Evolutionary conservation across 306 rosid species (phyloP).

Genomic region (Potentilla sterilis): DNA sequence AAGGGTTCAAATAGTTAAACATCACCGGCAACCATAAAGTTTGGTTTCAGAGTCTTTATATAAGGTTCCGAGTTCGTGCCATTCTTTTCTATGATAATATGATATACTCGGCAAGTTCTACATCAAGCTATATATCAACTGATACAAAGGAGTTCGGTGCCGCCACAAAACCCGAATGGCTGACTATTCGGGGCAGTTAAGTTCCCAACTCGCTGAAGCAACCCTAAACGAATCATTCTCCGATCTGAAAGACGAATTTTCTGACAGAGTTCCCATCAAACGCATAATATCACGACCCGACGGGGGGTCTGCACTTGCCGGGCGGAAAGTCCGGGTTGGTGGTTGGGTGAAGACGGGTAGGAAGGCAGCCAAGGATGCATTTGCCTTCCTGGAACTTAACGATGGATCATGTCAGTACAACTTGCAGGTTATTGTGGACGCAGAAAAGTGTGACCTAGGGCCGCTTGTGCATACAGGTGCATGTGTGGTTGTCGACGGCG

Average conservation of each 20-base stretch:
- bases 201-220: slow-evolving; percentile 48
- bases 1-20: no score
- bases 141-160: no score
- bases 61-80: no score
- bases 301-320: slow-evolving; percentile 75
- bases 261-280: slow-evolving; percentile 71
- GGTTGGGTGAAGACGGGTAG: slow-evolving; percentile 98
- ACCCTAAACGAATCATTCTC: slow-evolving; percentile 25
- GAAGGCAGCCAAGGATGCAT: slow-evolving; percentile 90
- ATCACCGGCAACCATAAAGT: no score
- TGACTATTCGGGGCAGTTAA: slow-evolving; percentile 37
- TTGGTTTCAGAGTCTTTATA: no score
- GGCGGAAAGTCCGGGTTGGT: slow-evolving; percentile 55
- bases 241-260: slow-evolving; percentile 50
- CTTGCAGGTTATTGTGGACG: slow-evolving; percentile 78
- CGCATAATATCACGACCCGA: slow-evolving; percentile 62
- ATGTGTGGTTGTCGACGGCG: slow-evolving; percentile 69
- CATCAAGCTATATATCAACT: no score
- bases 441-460: slow-evolving; percentile 64
- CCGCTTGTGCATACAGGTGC: slow-evolving; percentile 85
- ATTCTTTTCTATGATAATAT: no score
- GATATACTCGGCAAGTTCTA: no score
- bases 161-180: slow-evolving; percentile 29
- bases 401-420: slow-evolving; percentile 83
- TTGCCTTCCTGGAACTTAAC: slow-evolving; percentile 83